Base-by-base conservation (phyloP, 1,139 yeast genomes). In the Kodamaea ohmeri region DNA sequence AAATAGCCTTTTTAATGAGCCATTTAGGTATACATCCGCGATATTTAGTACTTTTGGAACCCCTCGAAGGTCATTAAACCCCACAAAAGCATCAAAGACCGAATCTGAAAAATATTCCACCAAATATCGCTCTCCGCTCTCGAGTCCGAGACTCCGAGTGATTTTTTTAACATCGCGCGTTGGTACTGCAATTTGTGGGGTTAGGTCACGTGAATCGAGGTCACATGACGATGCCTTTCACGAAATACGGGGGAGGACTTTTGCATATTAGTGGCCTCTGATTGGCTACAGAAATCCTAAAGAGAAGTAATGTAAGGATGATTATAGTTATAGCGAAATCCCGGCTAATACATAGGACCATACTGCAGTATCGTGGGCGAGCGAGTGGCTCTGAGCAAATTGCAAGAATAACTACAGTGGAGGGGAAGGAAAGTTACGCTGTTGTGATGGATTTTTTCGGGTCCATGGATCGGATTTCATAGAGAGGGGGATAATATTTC, bases 11-110 rank as follows among this genome's bases (percentile, higher is more conserved):
- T 27, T 27, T 16, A 13, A 16, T 16, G 30, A 27, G 30, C 30
- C 30, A 27, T 27, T 27, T 12, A 6, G 4, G 11, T 16, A n/a
- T 7, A 16, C 16, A 25, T 25, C 28, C 28, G 28, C 28, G 28
- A 12, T 25, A 25, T 25, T 12, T 25, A 8, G n/a, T n/a, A n/a
- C n/a, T n/a, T 90, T 55, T 85, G 83, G 38, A 90, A 81, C 4
- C 94, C 94, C 25, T 11, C 25, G 4, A 9, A 24, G 6, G 12
- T 6, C n/a, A 24, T 9, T 13, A 9, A n/a, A 6, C 25, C 25
- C 25, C 25, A 24, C 25, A 24, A n/a, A n/a, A n/a, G n/a, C n/a
- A n/a, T n/a, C n/a, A n/a, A n/a, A n/a, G n/a, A n/a, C n/a, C n/a
- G n/a, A n/a, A n/a, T n/a, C n/a, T n/a, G n/a, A n/a, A n/a, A n/a